phyloP scores from a whole-genome alignment of 208 protist species.

The Acanthamoeba healyi region DNA sequence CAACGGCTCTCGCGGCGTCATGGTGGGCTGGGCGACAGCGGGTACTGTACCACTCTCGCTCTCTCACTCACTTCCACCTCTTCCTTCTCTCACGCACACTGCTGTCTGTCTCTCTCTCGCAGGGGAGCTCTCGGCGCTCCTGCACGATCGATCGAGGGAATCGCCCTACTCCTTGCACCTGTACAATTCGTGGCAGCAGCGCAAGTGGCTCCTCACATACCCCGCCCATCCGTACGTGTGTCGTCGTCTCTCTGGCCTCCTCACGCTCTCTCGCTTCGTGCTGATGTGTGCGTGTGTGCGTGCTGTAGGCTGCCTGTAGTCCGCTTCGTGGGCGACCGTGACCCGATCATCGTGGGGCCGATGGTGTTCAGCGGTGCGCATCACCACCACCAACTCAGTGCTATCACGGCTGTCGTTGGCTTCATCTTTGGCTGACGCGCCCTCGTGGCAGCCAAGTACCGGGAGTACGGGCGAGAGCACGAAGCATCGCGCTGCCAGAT shows the following conservation, averaged over 20 bases:
- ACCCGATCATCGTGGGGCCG: background rate
- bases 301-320: background rate
- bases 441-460: background rate
- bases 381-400: background rate
- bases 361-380: background rate
- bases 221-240: background rate
- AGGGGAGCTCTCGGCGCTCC: background rate
- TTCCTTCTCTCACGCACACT: too few species aligned
- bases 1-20: conserved; percentile 84
- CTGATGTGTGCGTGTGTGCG: background rate
- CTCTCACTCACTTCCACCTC: too few species aligned
- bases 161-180: background rate
- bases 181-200: background rate
- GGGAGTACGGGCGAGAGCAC: background rate
- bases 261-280: background rate
- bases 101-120: background rate
- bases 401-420: background rate
- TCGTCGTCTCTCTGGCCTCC: background rate
- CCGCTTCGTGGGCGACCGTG: background rate
- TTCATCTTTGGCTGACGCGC: background rate
- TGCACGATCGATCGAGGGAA: background rate
- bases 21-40: conserved; percentile 56
- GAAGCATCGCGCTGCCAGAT: conserved; percentile 82
- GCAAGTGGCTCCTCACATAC: background rate
- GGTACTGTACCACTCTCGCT: background rate